Conservation (phyloP, 495 filamentous ascomycete genomes). For the Aspergillus cavernicola region DNA sequence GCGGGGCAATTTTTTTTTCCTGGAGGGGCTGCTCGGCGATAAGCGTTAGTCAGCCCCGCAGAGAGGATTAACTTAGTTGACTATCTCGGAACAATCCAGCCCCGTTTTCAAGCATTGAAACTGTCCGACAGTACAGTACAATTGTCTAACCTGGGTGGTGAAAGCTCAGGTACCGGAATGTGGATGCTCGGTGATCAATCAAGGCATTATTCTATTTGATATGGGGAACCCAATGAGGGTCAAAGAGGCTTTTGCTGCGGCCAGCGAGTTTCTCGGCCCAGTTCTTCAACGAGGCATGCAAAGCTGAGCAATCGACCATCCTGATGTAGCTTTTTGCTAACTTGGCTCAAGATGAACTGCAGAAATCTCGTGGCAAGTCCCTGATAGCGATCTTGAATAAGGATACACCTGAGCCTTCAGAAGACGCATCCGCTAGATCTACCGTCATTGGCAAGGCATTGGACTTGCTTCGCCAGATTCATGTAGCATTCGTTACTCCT, state of each 20-base stretch:
- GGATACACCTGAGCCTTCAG: neutral
- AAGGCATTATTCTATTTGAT: constrained; percentile 2
- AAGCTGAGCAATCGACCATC: constrained; percentile 10
- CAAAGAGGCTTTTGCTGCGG: constrained; percentile 34
- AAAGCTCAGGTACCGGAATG: constrained; percentile 2
- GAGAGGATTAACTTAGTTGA: too few relatives aligned
- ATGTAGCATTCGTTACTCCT: constrained; percentile 34
- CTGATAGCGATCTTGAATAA: constrained; percentile 37
- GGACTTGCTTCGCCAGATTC: constrained; percentile 33
- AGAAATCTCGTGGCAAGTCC: constrained; percentile 32
- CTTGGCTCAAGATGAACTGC: constrained; percentile 35
- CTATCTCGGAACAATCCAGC: too few relatives aligned
- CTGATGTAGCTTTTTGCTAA: constrained; percentile 25
- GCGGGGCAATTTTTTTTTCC: constrained; percentile 31
- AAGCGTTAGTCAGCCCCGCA: constrained; percentile 17
- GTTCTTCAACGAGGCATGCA: constrained; percentile 43
- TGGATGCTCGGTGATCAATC: neutral
- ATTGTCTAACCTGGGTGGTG: neutral
- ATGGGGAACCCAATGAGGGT: constrained; percentile 28
- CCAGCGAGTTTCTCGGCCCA: constrained; percentile 39
- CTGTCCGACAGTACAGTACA: too few relatives aligned
- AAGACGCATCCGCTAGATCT: constrained; percentile 15
- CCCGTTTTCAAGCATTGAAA: neutral
- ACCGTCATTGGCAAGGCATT: constrained; percentile 37
- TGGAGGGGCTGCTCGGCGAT: constrained; percentile 21